Percentiles rank a stretch among this genome's conserved stretches.
Conservation (phyloP, 495 filamentous ascomycete species). For the Annulohypoxylon bovei region DNA sequence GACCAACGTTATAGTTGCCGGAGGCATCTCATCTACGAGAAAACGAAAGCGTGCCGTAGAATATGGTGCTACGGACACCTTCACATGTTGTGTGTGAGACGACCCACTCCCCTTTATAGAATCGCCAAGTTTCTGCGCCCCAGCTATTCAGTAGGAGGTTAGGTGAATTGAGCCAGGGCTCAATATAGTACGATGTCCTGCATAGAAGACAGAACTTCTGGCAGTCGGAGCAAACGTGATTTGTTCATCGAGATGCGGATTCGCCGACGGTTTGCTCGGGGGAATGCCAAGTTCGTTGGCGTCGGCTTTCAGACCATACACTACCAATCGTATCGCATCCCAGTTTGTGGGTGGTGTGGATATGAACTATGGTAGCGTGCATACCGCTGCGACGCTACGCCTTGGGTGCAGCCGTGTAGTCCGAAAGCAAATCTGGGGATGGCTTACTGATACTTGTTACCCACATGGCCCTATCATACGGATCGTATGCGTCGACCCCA, state of each 20-base stretch:
- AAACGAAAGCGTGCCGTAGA: neutral
- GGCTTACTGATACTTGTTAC: slow-evolving; percentile 35
- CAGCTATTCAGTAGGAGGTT: neutral
- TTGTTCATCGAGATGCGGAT: slow-evolving; percentile 28
- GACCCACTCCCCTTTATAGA: slow-evolving; percentile 4
- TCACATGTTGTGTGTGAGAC: neutral
- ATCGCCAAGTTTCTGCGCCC: neutral
- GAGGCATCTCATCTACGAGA: neutral
- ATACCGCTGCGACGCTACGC: slow-evolving; percentile 4
- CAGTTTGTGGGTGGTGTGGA: slow-evolving; percentile 30
- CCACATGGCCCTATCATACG: slow-evolving; percentile 24
- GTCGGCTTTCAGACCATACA: slow-evolving; percentile 16
- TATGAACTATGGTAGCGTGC: slow-evolving; percentile 16
- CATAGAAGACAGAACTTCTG: slow-evolving; percentile 2
- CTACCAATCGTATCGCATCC: slow-evolving; percentile 21
- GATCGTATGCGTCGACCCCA: slow-evolving; percentile 14
- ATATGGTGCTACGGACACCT: neutral
- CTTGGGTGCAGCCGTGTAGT: slow-evolving; percentile 22
- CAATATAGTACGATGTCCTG: slow-evolving; percentile 13
- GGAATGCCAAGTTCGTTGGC: slow-evolving; percentile 24
- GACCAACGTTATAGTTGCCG: too few relatives aligned
- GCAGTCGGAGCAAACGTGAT: slow-evolving; percentile 10
- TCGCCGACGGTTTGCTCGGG: slow-evolving; percentile 19
- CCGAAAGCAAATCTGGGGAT: slow-evolving; percentile 31
- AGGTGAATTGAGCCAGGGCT: slow-evolving; percentile 3